Evolutionary conservation across 2,329 filamentous ascomycete species (phyloP).

Genomic region (Diaporthe sp.): DNA sequence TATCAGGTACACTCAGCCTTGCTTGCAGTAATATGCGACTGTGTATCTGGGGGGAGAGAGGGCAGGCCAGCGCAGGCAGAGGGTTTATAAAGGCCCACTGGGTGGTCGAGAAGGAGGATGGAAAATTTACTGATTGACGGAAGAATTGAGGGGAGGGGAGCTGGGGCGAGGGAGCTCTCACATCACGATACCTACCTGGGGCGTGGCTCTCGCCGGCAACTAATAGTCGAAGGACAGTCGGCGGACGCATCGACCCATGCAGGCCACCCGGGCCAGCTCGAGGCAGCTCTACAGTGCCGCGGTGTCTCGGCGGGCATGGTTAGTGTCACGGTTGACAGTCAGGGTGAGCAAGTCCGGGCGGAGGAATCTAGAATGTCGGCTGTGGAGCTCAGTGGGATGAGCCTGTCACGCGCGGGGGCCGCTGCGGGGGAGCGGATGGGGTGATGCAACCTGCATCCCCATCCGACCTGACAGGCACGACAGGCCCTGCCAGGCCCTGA

Average conservation of each 20-base stretch:
- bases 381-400: slow-evolving; percentile 40
- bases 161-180: slow-evolving; percentile 17
- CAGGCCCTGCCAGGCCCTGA: background rate
- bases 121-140: slow-evolving; percentile 36
- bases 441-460: slow-evolving; percentile 33
- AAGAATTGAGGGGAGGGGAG: slow-evolving; percentile 37
- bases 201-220: slow-evolving; percentile 1
- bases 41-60: background rate
- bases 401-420: slow-evolving; percentile 35
- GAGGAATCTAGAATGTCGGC: slow-evolving; percentile 32
- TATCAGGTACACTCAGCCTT: background rate
- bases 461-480: background rate
- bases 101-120: slow-evolving; percentile 21
- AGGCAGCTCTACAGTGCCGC: background rate
- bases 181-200: slow-evolving; percentile 30
- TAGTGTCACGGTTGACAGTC: slow-evolving; percentile 2
- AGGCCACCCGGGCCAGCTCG: background rate
- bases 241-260: slow-evolving; percentile 12
- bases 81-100: slow-evolving; percentile 32
- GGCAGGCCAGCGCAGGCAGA: background rate
- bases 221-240: slow-evolving; percentile 18
- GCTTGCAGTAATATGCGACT: slow-evolving; percentile 3
- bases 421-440: slow-evolving; percentile 37
- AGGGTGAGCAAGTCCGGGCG: slow-evolving; percentile 20
- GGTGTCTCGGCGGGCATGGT: background rate